Evolutionary conservation across 2,329 filamentous ascomycete species (phyloP), one percentile per base, ranked within the genome.

Genomic region (Cytospora schulzeri): DNA sequence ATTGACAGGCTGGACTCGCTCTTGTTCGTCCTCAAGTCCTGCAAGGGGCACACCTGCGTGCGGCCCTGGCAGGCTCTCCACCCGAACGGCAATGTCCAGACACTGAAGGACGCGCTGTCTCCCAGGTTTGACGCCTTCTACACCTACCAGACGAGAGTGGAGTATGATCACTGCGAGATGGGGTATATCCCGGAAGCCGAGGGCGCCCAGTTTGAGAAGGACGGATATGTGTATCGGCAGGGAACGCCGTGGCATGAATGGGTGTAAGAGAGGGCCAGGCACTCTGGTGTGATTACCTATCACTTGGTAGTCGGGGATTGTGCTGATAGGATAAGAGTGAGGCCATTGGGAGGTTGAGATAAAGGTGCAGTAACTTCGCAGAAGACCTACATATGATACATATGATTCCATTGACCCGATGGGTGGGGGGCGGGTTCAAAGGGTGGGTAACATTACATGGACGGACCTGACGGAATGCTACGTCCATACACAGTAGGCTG

Each of bases 11-110:
- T 89, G 0, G 85, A 89, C 67, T 76, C 84, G 1, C 76, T 89
- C 0, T 76, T 88, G 53, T 75, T 88, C 63, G 83, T 88, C 0
- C 76, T 87, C n/a, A 89, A 88, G 74, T 83, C 83, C 2, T 89
- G 87, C 74, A 82, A 83, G 69, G 83, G 79, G 4, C 67, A 75
- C 11, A 77, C 78, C 0, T 89, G 86, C 69, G 74, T 80, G 5
- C 73, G 80, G 24, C 86, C 86, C 0, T 89, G 86, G 86, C 74
- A 76, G 17, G 77, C 78, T 1, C 74, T 88, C 2, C 86, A 88
- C 68, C 85, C 85, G 0, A 73, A 73, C 1, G 82, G 82, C 0
- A 72, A 79, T 28, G 85, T 88, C 0, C 71, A 72, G 22, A 84
- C 71, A 28, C 73, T 89, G 2, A 70, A 72, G 0, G 82, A 86